These are phyloP conservation scores for Flaveria brownii DNA, from an alignment of 129 eudicot species.

Conservation along the genomic window DNA sequence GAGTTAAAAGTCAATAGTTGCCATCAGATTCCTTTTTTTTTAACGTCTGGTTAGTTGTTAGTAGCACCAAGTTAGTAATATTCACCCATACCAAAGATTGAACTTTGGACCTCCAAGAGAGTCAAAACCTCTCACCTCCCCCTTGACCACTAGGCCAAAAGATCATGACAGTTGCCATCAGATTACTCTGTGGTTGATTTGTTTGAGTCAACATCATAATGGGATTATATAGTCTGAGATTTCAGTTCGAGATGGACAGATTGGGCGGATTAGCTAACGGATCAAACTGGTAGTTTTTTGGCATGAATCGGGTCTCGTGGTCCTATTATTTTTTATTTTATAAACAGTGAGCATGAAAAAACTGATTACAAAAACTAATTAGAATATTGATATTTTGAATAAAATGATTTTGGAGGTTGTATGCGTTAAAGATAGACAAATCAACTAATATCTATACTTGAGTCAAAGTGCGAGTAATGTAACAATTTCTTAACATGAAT, in stretches of 20 bases:
- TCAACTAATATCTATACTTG: not conserved
- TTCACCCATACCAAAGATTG: no score
- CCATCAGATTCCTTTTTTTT: not conserved
- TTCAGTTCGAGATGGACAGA: not conserved
- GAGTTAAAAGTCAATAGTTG: not conserved
- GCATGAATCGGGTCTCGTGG: not conserved
- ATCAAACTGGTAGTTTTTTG: not conserved
- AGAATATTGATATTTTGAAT: not conserved
- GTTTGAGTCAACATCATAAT: not conserved
- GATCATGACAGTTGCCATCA: not conserved
- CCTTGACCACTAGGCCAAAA: no score
- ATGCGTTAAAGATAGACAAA: not conserved
- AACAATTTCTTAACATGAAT: slow-evolving; percentile 25
- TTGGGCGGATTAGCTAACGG: not conserved
- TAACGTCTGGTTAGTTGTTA: no score
- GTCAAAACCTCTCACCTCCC: no score
- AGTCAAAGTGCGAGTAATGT: not conserved
- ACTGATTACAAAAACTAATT: not conserved
- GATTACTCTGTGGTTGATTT: not conserved
- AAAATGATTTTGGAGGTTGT: slow-evolving; percentile 1
- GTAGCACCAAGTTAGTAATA: no score
- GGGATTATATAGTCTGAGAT: not conserved
- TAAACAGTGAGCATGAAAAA: not conserved
- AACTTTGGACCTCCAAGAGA: no score
- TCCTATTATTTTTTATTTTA: not conserved